Conservation (phyloP, 2,329 filamentous ascomycete genomes). For the Eutypella sp. region DNA sequence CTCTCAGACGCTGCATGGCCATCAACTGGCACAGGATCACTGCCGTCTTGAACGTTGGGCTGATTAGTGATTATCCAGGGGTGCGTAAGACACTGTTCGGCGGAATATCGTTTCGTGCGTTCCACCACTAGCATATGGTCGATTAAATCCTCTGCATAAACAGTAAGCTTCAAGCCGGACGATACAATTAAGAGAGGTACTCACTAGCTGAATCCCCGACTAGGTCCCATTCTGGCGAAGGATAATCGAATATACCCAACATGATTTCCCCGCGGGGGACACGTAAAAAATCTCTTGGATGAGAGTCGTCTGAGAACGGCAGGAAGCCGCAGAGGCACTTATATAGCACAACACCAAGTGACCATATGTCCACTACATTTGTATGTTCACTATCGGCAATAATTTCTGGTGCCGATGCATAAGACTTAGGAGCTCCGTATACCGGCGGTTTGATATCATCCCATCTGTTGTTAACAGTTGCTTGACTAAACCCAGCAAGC, state of each 20-base stretch:
- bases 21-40: not conserved
- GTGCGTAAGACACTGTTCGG: not conserved
- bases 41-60: not conserved
- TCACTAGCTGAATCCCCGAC: not conserved
- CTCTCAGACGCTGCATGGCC: too few relatives aligned
- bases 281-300: not conserved
- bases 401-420: not conserved
- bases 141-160: not conserved
- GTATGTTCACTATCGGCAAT: not conserved
- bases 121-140: not conserved
- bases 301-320: slow-evolving; percentile 52
- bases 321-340: slow-evolving; percentile 95
- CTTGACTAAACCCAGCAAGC: not conserved
- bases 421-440: not conserved
- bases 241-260: not conserved
- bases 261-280: not conserved
- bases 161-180: not conserved
- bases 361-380: slow-evolving; percentile 58
- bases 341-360: slow-evolving; percentile 87
- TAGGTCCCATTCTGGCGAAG: too few relatives aligned
- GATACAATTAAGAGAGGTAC: not conserved
- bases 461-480: not conserved
- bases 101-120: not conserved
- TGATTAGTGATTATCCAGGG: not conserved
- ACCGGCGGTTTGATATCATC: not conserved